Evolutionary conservation across 495 filamentous ascomycete species (phyloP).

Genomic region (Tuber magnatum): DNA sequence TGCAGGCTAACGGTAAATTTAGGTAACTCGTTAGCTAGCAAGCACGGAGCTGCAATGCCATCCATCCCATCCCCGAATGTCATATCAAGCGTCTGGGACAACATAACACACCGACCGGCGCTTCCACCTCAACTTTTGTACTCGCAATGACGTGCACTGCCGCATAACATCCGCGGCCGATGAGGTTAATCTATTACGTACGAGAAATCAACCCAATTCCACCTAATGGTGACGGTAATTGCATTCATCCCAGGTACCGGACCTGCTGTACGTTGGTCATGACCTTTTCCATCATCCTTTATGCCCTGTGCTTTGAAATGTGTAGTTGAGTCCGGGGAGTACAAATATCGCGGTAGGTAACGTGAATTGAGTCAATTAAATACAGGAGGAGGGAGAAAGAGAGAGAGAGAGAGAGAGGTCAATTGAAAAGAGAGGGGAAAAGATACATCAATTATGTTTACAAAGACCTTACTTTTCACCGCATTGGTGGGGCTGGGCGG

Average conservation of each 20-base stretch:
- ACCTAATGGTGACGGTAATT: background rate
- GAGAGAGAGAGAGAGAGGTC: background rate
- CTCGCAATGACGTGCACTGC: background rate
- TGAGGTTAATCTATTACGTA: constrained; percentile 4
- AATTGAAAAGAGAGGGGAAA: background rate
- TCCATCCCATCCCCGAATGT: background rate
- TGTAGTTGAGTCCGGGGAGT: background rate
- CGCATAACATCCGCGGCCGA: background rate
- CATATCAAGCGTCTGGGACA: background rate
- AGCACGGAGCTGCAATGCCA: background rate
- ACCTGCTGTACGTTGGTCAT: background rate
- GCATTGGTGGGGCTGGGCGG: constrained; percentile 9
- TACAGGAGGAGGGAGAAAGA: background rate
- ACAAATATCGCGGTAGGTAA: background rate
- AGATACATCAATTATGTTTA: constrained; percentile 17
- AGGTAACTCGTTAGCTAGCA: background rate
- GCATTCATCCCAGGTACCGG: background rate
- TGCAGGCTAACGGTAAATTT: background rate
- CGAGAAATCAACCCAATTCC: background rate
- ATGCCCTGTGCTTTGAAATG: background rate
- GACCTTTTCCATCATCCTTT: background rate
- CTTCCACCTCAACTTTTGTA: background rate
- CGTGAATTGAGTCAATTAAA: background rate
- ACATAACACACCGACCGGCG: background rate
- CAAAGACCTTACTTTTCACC: constrained; percentile 22